Evolutionary conservation across 1,284 basidiomycete genomes (phyloP).

Genomic region (Pseudozyma sp.): DNA sequence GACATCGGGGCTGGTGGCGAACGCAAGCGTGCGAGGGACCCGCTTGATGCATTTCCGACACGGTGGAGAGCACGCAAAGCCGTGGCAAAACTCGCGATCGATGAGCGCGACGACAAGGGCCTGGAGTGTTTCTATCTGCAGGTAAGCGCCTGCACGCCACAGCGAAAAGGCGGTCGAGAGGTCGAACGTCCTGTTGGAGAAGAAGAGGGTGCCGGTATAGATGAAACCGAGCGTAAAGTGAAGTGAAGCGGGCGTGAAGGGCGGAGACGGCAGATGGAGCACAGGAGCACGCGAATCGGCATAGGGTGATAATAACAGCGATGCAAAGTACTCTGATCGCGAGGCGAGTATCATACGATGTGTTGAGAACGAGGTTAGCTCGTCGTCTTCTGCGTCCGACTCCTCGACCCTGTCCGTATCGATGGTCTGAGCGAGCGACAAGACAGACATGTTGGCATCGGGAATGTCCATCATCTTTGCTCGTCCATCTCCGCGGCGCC

Average conservation of each 20-base stretch:
- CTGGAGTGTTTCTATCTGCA: slow-evolving; percentile 74
- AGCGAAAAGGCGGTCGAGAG: slow-evolving; percentile 90
- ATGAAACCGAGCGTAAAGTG: slow-evolving; percentile 94
- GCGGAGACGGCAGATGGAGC: slow-evolving; percentile 73
- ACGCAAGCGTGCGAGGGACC: slow-evolving; percentile 57
- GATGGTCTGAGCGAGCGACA: slow-evolving; percentile 46
- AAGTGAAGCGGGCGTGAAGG: slow-evolving; percentile 91
- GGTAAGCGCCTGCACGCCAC: slow-evolving; percentile 83
- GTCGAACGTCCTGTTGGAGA: slow-evolving; percentile 92
- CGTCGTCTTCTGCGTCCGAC: slow-evolving; percentile 50
- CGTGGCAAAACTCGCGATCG: slow-evolving; percentile 62
- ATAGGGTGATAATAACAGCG: slow-evolving; percentile 79
- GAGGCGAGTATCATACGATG: slow-evolving; percentile 93
- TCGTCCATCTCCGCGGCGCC: neutral
- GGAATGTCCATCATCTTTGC: slow-evolving; percentile 47
- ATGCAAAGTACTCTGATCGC: slow-evolving; percentile 86
- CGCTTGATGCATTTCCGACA: slow-evolving; percentile 61
- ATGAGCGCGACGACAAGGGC: slow-evolving; percentile 51
- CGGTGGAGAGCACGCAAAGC: slow-evolving; percentile 58
- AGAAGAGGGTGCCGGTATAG: slow-evolving; percentile 91
- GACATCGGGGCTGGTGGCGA: slow-evolving; percentile 55
- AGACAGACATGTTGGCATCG: slow-evolving; percentile 51
- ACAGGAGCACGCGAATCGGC: slow-evolving; percentile 44
- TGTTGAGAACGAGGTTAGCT: slow-evolving; percentile 76
- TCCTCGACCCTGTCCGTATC: slow-evolving; percentile 40